Conservation (phyloP, 2,329 filamentous ascomycete genomes). For the Ascochyta pisi region DNA sequence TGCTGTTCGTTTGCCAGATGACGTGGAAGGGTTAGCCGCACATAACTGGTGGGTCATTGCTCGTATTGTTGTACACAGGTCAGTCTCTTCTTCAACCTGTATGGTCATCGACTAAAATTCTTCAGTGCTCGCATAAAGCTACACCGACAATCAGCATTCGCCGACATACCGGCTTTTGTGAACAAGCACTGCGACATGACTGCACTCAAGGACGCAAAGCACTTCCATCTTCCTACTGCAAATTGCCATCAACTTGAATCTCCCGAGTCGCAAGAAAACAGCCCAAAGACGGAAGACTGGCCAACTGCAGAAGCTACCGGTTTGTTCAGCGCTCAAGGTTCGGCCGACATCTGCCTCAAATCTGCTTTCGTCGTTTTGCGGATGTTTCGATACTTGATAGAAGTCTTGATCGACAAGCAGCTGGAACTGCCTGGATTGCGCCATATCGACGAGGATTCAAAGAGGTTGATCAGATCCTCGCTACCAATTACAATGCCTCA, state of each 20-base stretch:
- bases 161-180: conserved; percentile 14
- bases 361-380: conserved; percentile 10
- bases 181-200: conserved; percentile 16
- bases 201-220: conserved; percentile 4
- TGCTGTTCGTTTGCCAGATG: not conserved
- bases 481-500: conserved; percentile 8
- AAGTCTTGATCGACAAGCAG: not conserved
- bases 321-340: not conserved
- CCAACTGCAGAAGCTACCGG: not conserved
- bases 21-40: conserved; percentile 3
- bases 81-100: not conserved
- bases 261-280: conserved; percentile 12
- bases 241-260: conserved; percentile 7
- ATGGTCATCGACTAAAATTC: not conserved
- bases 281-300: conserved; percentile 1
- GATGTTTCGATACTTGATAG: conserved; percentile 14
- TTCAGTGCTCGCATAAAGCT: conserved; percentile 13
- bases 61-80: conserved; percentile 15
- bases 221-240: not conserved
- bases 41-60: conserved; percentile 13
- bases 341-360: conserved; percentile 12
- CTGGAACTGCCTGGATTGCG: not conserved
- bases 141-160: conserved; percentile 8
- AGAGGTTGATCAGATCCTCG: not conserved
- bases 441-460: not conserved